Evolutionary conservation across 148 eudicot species (phyloP), one percentile per base, ranked within the genome.

Genomic region (Talinum fruticosum): DNA sequence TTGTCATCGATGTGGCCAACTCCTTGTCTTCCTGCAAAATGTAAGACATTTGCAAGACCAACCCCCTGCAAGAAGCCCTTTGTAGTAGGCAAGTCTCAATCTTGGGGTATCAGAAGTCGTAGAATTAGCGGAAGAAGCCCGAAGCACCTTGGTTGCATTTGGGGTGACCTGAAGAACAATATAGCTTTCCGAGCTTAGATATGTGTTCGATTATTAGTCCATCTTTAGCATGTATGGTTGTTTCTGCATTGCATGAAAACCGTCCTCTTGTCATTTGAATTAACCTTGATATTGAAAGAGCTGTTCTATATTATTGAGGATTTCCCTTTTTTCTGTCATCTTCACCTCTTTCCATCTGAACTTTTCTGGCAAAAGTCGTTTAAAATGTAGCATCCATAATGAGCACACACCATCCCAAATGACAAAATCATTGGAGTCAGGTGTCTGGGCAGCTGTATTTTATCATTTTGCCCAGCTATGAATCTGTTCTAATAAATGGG

Each of bases 1-100:
- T 89, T 68, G 93, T 89, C 30, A 82, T 91, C 47, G 91, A 91
- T 67, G 78, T 89, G 37, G 87, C 78, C 29, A 85, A 87, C 78
- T 89, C 96, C 41, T 80, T 85, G 45, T 72, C 83, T 12, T 10
- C 57, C 36, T 47, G 71, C 57, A 73, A 74, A 74, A 51, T 53
- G 10, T 79, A 45, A 62, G 57, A 51, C 23, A 3, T 19, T 18
- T 19, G 33, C 18, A 28, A n/a, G 14, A 12, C 23, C n/a, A n/a
- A n/a, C n/a, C n/a, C n/a, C n/a, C n/a, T 19, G 33, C 18, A 28
- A n/a, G 14, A 12, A 28, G 8, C 33, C 15, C 66, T 14, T 62
- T 28, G 32, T 33, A 59, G 3, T 26, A 28, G 66, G 33, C 66
- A 62, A 62, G 66, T 62, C 33, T 62, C 15, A 62, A 62, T 62